phyloP scores from a whole-genome alignment of 2,329 filamentous ascomycete species.

The Zasmidium cellare region DNA sequence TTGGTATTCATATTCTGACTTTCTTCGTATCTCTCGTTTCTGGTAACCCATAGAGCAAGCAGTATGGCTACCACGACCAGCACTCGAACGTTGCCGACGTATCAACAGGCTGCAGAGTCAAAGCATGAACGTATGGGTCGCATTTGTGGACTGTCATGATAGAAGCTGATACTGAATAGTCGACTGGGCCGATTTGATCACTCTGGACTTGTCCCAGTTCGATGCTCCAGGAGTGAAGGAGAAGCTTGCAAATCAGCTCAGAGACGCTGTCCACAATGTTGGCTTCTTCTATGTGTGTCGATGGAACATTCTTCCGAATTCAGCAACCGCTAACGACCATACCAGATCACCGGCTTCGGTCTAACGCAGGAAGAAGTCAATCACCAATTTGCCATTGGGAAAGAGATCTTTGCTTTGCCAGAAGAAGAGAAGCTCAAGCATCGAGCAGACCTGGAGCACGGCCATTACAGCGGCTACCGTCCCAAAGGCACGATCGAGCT shows the following conservation, averaged over 20 bases:
- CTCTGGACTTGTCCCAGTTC: constrained; percentile 57
- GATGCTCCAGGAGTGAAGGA: constrained; percentile 57
- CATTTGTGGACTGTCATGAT: not conserved
- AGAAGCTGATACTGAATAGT: constrained; percentile 9
- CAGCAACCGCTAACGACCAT: not conserved
- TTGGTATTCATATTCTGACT: not conserved
- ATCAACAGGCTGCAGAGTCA: constrained; percentile 24
- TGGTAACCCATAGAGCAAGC: not conserved
- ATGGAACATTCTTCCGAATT: not conserved
- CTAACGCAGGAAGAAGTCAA: constrained; percentile 62
- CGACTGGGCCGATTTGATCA: constrained; percentile 58
- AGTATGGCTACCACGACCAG: constrained; percentile 22
- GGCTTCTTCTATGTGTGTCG: constrained; percentile 62
- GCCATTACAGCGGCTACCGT: constrained; percentile 34
- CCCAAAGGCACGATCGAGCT: constrained; percentile 23
- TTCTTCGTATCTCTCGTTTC: not conserved
- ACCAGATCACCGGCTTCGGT: constrained; percentile 56
- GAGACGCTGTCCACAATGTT: constrained; percentile 50
- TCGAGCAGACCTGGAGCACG: constrained; percentile 35
- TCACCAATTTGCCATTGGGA: constrained; percentile 61
- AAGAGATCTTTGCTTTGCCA: constrained; percentile 58
- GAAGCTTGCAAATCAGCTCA: constrained; percentile 54
- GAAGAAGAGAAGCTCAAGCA: constrained; percentile 61
- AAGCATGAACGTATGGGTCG: constrained; percentile 17
- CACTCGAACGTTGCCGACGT: constrained; percentile 17